Conservation (phyloP, 2,329 filamentous ascomycete genomes). For the Fusarium dlaminii region DNA sequence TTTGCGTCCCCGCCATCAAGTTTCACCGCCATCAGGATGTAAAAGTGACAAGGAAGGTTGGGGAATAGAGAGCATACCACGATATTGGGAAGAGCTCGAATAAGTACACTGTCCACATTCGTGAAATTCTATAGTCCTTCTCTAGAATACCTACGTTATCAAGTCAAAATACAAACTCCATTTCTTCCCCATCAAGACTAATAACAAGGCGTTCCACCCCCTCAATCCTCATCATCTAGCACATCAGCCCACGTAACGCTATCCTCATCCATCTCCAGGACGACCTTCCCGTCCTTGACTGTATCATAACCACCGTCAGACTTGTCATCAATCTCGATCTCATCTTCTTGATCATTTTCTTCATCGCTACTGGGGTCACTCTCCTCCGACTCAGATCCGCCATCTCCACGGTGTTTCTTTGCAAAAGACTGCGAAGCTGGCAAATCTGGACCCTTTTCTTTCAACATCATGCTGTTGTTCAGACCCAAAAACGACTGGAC, state of each 20-base stretch:
- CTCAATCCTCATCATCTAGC: background rate
- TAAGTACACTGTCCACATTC: background rate
- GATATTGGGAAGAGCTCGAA: background rate
- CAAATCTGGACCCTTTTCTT: background rate
- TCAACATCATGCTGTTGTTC: background rate
- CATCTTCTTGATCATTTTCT: background rate
- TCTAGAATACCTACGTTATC: background rate
- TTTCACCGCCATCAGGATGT: background rate
- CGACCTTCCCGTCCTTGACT: background rate
- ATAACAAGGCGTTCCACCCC: background rate
- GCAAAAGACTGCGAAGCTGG: background rate
- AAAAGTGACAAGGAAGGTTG: rapidly evolving
- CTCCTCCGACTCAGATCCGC: background rate
- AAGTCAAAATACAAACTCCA: background rate
- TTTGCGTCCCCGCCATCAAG: background rate
- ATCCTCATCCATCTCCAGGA: background rate
- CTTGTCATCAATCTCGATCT: background rate
- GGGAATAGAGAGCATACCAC: background rate
- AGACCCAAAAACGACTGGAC: background rate
- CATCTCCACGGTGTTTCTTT: background rate
- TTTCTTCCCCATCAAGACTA: background rate
- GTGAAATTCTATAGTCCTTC: background rate
- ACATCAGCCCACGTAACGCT: background rate
- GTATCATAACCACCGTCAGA: background rate
- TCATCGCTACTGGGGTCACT: background rate